A percentile compares a stretch with the other conserved stretches of the same genome.
Evolutionary conservation across 257 asterid genomes (phyloP).

Genomic region (Solanum dulcamara): DNA sequence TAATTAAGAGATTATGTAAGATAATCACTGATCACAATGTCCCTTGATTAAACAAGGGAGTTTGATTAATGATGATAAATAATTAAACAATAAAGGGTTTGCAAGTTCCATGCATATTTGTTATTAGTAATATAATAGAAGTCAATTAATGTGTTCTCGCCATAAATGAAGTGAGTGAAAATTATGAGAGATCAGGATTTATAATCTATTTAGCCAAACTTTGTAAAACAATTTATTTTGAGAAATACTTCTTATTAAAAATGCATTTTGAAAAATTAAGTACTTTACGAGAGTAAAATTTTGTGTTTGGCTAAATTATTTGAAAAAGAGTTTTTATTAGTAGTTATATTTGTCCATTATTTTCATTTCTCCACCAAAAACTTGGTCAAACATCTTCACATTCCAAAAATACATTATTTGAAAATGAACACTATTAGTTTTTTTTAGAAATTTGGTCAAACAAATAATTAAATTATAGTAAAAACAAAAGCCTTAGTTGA

Average conservation of each 20-base stretch:
- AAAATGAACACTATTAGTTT: not conserved
- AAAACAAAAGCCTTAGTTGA: not conserved
- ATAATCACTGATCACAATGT: not conserved
- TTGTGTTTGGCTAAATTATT: not conserved
- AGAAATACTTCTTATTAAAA: not conserved
- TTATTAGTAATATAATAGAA: not conserved
- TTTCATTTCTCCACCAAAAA: not conserved
- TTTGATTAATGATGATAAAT: not conserved
- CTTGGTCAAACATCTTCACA: not conserved
- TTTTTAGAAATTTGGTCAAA: not conserved
- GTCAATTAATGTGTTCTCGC: not conserved
- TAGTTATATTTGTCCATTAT: not conserved
- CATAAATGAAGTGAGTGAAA: not conserved
- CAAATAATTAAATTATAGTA: not conserved
- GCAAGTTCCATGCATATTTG: not conserved
- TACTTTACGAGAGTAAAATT: too few species aligned
- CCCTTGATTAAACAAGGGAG: not conserved
- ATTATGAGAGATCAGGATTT: rapidly evolving
- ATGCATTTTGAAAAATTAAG: too few species aligned
- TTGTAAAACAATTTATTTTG: not conserved
- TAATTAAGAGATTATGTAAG: not conserved
- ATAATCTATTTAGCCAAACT: not conserved
- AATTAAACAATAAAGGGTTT: not conserved
- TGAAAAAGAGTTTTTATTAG: not conserved
- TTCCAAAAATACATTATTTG: not conserved